Conservation (phyloP, 2,329 filamentous ascomycete genomes). For the Macrophomina phaseolina region DNA sequence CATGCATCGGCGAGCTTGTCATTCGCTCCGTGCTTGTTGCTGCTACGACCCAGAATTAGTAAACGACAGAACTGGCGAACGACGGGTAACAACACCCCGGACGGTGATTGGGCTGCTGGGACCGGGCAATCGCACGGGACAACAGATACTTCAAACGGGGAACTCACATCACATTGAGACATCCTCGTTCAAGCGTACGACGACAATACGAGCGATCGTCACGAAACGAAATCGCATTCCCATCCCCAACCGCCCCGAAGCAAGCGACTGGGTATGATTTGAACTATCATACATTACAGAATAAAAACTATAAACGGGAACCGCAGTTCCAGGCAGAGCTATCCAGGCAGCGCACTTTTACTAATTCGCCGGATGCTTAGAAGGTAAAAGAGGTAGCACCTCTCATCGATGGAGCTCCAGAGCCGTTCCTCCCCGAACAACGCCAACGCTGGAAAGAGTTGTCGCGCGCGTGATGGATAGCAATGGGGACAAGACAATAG, state of each 20-base stretch:
- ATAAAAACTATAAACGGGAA: slow-evolving; percentile 49
- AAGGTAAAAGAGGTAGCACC: slow-evolving; percentile 38
- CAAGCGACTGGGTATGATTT: slow-evolving; percentile 22
- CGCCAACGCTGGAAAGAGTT: slow-evolving; percentile 23
- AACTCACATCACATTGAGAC: too few relatives aligned
- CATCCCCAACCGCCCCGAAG: slow-evolving; percentile 35
- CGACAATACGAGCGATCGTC: slow-evolving; percentile 19
- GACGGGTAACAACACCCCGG: too few relatives aligned
- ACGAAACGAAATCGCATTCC: slow-evolving; percentile 40
- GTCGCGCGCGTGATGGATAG: slow-evolving; percentile 26
- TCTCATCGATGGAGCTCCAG: slow-evolving; percentile 19
- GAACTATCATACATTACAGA: slow-evolving; percentile 49
- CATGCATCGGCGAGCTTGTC: slow-evolving; percentile 3
- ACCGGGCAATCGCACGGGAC: too few relatives aligned
- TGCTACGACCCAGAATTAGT: slow-evolving; percentile 5
- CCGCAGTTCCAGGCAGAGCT: slow-evolving; percentile 39
- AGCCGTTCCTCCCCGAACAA: slow-evolving; percentile 25
- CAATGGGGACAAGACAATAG: slow-evolving; percentile 24
- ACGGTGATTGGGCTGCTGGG: too few relatives aligned
- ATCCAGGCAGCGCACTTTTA: slow-evolving; percentile 23
- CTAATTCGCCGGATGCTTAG: slow-evolving; percentile 39
- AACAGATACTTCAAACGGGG: too few relatives aligned
- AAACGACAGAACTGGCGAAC: not conserved
- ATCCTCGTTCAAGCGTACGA: slow-evolving; percentile 2
- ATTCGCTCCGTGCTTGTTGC: slow-evolving; percentile 9